Conservation (phyloP, 352 stramenopile genomes). For the Thraustochytrium sp. region DNA sequence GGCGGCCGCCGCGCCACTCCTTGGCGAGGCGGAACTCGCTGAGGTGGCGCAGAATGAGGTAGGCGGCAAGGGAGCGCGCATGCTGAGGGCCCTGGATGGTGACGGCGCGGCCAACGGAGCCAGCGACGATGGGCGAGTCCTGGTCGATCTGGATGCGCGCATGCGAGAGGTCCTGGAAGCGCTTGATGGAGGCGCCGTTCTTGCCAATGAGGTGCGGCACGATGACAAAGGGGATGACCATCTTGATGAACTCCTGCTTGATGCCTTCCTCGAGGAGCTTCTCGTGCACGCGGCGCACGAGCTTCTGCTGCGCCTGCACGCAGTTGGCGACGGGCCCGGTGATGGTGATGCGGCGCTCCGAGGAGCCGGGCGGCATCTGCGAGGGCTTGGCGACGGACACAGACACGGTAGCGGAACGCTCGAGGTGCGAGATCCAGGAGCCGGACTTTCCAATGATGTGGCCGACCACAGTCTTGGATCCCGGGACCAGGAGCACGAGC, state of each 20-base stretch:
- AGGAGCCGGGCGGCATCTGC: background rate
- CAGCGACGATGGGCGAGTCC: background rate
- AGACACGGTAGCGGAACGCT: background rate
- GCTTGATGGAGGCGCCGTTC: constrained; percentile 28
- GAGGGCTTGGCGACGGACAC: background rate
- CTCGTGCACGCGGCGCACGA: background rate
- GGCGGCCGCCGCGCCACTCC: background rate
- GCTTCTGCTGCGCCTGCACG: constrained; percentile 9
- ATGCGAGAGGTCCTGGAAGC: background rate
- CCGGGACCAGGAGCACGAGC: background rate
- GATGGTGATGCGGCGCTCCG: constrained; percentile 28
- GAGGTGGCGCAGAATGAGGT: constrained; percentile 24
- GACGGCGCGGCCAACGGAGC: background rate
- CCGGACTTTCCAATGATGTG: constrained; percentile 30
- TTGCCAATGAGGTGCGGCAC: constrained; percentile 31
- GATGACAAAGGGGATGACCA: constrained; percentile 24
- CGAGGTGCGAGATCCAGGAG: constrained; percentile 6
- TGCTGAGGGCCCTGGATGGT: constrained; percentile 28
- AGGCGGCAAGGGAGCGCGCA: background rate
- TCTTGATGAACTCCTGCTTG: constrained; percentile 39
- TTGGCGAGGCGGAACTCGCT: constrained; percentile 26
- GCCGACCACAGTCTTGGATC: constrained; percentile 11
- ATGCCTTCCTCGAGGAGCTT: constrained; percentile 30
- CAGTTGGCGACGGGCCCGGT: constrained; percentile 20
- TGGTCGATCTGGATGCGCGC: constrained; percentile 36